Evolutionary conservation across 1,284 basidiomycete species (phyloP).

Genomic region (Fomitiporia mediterranea): DNA sequence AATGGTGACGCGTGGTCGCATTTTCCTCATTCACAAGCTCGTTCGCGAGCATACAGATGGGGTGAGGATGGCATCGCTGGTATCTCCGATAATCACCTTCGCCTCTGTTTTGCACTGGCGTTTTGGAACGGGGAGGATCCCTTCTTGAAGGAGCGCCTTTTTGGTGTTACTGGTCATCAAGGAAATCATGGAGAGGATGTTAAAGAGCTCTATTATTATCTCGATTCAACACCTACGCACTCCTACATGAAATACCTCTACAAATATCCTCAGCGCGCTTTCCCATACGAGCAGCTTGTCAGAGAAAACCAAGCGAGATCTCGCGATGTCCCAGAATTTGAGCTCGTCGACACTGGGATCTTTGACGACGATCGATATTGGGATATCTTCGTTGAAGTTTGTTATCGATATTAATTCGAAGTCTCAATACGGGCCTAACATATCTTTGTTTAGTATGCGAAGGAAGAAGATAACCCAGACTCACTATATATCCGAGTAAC

Average conservation of each 20-base stretch:
- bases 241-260: constrained; percentile 99
- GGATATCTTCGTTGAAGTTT: constrained; percentile 94
- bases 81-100: constrained; percentile 94
- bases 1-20: constrained; percentile 98
- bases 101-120: constrained; percentile 85
- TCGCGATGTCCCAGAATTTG: constrained; percentile 87
- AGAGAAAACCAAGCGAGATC: constrained; percentile 79
- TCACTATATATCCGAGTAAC: constrained; percentile 92
- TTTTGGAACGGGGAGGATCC: constrained; percentile 95
- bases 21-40: constrained; percentile 93
- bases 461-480: constrained; percentile 90
- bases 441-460: constrained; percentile 73
- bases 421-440: constrained; percentile 18
- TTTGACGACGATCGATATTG: constrained; percentile 96
- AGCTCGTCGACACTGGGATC: constrained; percentile 87
- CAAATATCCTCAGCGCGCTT: constrained; percentile 93
- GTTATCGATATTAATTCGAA: constrained; percentile 14
- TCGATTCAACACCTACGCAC: constrained; percentile 97
- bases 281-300: constrained; percentile 92
- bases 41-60: constrained; percentile 95
- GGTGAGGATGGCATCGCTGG: constrained; percentile 97
- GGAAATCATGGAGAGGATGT: constrained; percentile 99
- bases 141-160: constrained; percentile 95
- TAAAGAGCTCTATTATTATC: constrained; percentile 97
- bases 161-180: constrained; percentile 92